These are phyloP conservation scores for Aspergillus cavernicola DNA, from an alignment of 495 filamentous ascomycete species.

Conservation along the genomic window DNA sequence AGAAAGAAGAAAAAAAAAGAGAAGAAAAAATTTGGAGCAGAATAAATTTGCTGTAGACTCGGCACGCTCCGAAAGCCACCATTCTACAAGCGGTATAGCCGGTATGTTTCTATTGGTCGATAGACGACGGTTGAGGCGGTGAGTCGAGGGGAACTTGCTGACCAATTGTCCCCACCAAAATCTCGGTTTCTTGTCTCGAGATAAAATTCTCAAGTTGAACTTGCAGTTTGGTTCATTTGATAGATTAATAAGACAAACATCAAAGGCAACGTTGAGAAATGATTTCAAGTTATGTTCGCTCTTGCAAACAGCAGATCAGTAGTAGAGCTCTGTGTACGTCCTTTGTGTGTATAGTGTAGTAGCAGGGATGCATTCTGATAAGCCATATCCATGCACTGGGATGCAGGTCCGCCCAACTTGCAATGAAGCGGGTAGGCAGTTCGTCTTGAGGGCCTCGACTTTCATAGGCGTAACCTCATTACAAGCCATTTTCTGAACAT, in stretches of 20 bases:
- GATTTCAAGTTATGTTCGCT: not conserved
- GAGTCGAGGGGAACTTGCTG: conserved; percentile 15
- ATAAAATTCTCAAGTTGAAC: too few relatives aligned
- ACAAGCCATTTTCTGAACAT: too few relatives aligned
- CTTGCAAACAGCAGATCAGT: too few relatives aligned
- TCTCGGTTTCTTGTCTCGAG: too few relatives aligned
- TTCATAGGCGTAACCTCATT: not conserved
- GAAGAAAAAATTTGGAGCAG: conserved; percentile 40
- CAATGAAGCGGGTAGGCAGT: too few relatives aligned
- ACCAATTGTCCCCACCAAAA: conserved; percentile 2
- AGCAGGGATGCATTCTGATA: not conserved
- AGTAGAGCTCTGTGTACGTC: too few relatives aligned
- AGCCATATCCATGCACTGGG: not conserved
- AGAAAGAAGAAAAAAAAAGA: conserved; percentile 48
- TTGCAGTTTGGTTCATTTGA: too few relatives aligned
- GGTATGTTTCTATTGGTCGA: conserved; percentile 23
- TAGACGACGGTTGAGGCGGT: conserved; percentile 39
- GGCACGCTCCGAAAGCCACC: conserved; percentile 17
- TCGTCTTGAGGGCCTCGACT: too few relatives aligned
- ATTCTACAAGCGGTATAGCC: conserved; percentile 24
- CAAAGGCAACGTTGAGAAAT: not conserved
- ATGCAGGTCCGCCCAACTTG: not conserved
- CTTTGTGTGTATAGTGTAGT: too few relatives aligned
- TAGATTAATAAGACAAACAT: too few relatives aligned
- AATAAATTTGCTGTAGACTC: conserved; percentile 34